Base-by-base conservation (phyloP, 2,329 filamentous ascomycete species). In the Exophiala xenobiotica region DNA sequence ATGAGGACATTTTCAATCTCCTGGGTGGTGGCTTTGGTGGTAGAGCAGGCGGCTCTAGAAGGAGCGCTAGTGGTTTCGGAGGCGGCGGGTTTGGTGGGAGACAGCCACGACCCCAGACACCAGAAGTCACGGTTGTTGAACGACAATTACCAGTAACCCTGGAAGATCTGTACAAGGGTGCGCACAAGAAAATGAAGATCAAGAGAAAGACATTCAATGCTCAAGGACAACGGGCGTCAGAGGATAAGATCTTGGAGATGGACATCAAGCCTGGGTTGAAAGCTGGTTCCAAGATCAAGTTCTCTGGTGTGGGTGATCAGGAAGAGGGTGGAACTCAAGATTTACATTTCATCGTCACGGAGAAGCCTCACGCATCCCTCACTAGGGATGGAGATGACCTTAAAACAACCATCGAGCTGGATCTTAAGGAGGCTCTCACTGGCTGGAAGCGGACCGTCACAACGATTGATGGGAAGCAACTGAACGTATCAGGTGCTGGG, bases 211-310 rank as follows among this genome's bases (percentile, higher is more conserved):
- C 87, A 14, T 97, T 89, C 68, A 93, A 99, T 69, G 73, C 85
- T 16, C 85, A 79, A 0, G 90, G 90, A 51, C 96, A 95, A 76
- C 84, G 90, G 62, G 88, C 82, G 37, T 87, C 86, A 2, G 88
- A 91, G 54, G 93, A 99, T 63, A 88, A 91, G 65, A 89, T 96
- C 14, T 75, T 99, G 23, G 90, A 95, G 66, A 92, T 97, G 46
- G 90, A 90, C 40, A 96, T 99, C 74, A 97, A 96, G 74, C 85
- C 90, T 4, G 93, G 93, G 53, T 74, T 97, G 71, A 96, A 97
- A 74, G 91, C 95, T 63, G 93, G 93, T 23, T 95, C 89, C 65
- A 99, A 97, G 78, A 96, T 99, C 72, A 96, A 96, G 73, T 99
- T 96, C 68, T 88, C 88, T 66, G 90, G 92, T 35, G 91, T 99